Conservation (phyloP, 1,139 yeast species). For the Taiozyma sp. region DNA sequence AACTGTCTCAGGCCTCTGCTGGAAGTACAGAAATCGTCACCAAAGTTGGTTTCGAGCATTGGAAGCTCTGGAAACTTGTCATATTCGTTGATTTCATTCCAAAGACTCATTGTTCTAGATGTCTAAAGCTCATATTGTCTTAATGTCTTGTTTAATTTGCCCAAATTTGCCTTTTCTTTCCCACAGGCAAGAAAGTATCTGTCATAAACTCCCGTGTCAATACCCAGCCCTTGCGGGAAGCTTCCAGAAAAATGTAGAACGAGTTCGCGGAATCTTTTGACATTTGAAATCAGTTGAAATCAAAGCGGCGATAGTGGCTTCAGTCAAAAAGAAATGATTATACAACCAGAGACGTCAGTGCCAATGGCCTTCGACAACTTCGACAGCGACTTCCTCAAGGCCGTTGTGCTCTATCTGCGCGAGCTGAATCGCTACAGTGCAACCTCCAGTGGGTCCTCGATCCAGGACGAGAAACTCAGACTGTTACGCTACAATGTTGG, state of each 20-base stretch:
- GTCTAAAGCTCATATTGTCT: no score
- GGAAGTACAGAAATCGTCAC: slow-evolving; percentile 30
- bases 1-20: slow-evolving; percentile 36
- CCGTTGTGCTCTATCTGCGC: not conserved
- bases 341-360: not conserved
- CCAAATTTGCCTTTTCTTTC: not conserved
- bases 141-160: no score
- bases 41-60: slow-evolving; percentile 2
- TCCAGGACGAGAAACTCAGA: not conserved
- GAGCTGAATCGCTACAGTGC: not conserved
- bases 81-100: slow-evolving; percentile 13
- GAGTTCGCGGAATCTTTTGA: not conserved
- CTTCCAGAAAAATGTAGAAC: not conserved
- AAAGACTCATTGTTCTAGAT: slow-evolving; percentile 14
- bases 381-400: not conserved
- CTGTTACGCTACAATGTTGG: slow-evolving; percentile 18
- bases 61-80: slow-evolving; percentile 17
- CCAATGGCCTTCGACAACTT: not conserved
- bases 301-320: not conserved
- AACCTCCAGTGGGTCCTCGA: not conserved
- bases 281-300: not conserved
- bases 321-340: no score
- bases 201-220: not conserved
- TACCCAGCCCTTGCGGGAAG: not conserved
- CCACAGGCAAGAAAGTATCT: not conserved